Percentiles rank a stretch among this genome's conserved stretches.
phyloP scores from a whole-genome alignment of 2,329 filamentous ascomycete species.

The Aspergillus puulaauensis region DNA sequence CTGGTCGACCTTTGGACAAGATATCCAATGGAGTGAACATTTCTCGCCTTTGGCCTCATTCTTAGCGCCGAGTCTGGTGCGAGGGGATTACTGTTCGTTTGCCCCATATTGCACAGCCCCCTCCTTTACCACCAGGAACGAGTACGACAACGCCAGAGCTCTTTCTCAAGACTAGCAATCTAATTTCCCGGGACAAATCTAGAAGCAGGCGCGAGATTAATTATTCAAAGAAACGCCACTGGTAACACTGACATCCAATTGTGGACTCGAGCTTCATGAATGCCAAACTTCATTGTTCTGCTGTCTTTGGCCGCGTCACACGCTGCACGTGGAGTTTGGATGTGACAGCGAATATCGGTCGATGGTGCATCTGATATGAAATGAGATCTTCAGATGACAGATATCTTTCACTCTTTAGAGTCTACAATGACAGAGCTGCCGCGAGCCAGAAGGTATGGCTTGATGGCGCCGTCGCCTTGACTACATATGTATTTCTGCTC shows the following conservation, averaged over 20 bases:
- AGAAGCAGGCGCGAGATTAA: neutral
- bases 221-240: neutral
- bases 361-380: neutral
- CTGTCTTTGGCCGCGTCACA: neutral
- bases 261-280: neutral
- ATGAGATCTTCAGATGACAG: neutral
- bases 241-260: neutral
- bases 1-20: neutral
- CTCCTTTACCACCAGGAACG: neutral
- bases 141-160: neutral
- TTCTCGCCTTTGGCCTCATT: neutral
- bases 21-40: neutral
- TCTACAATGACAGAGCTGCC: neutral
- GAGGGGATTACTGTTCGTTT: neutral
- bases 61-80: conserved; percentile 3
- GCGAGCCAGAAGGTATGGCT: neutral
- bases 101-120: conserved; percentile 4
- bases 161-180: neutral
- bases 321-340: conserved; percentile 2
- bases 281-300: neutral
- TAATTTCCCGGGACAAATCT: neutral
- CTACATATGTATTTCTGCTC: neutral
- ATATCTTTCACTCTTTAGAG: neutral
- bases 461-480: neutral
- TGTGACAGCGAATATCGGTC: neutral